Base-by-base conservation (phyloP, 2,329 filamentous ascomycete species). In the Penicillium vulpinum region DNA sequence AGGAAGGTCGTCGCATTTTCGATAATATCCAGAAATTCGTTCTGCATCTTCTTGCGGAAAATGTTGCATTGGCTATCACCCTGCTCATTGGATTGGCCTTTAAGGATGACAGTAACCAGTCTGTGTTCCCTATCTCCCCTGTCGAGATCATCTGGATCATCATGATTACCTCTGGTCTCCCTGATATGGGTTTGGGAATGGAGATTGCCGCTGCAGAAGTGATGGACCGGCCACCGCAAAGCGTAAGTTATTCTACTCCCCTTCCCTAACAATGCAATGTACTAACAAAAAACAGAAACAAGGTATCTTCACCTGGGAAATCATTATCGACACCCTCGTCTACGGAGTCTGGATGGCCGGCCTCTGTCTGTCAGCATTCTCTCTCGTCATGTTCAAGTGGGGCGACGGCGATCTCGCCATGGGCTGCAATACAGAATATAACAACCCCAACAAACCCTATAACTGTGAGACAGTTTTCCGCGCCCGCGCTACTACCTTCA, bases 131-230 rank as follows among this genome's bases (percentile, higher is more conserved):
- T 5, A 84, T 96, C 43, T 86, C 90, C 0, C 91, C 92, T 0
- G 85, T 96, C 11, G 88, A 96, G 67, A 93, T 96, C 61, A 83
- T 96, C 57, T 96, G 91, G 91, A 91, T 96, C 73, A 96, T 96
- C 75, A 93, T 96, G 89, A 84, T 94, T 54, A 96, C 92, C 0
- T 93, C 90, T 39, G 90, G 88, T 57, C 86, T 94, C 73, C 91
- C 91, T 1, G 92, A 92, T 57, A 94, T 96, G 78, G 92, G 91
- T 41, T 84, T 96, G 1, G 91, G 91, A 21, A 88, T 91, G 64
- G 91, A 96, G 73, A 78, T 82, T 43, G 90, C 90, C 0, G 85
- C 87, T 0, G 82, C 84, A 2, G 89, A 93, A 69, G 87, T 96
- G 59, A 91, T 96, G 84, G 78, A 83, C 61, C 87, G 91, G 51